Evolutionary conservation across 306 rosid genomes (phyloP).

Genomic region (Vachellia collinsii): DNA sequence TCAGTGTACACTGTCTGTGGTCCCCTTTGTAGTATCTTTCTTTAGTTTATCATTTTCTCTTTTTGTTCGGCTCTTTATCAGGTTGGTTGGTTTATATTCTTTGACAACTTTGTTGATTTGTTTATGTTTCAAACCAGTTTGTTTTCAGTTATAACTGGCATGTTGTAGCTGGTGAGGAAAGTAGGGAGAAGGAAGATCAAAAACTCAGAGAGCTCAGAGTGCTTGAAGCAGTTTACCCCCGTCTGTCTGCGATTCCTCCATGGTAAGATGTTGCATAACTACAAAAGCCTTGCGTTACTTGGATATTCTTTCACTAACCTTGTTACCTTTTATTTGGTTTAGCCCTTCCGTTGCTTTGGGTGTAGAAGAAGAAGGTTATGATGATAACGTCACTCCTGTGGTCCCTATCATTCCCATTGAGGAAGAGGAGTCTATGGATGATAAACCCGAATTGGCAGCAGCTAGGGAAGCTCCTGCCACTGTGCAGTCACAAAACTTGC

Average conservation of each 20-base stretch:
- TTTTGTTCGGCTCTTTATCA: slow-evolving; percentile 10
- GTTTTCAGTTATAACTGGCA: slow-evolving; percentile 52
- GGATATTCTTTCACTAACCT: slow-evolving; percentile 18
- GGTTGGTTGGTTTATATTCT: slow-evolving; percentile 4
- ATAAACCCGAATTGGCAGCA: slow-evolving; percentile 32
- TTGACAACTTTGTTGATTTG: slow-evolving; percentile 14
- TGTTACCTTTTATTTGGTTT: slow-evolving; percentile 25
- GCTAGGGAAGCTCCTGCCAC: slow-evolving; percentile 18
- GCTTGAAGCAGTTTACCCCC: slow-evolving; percentile 82
- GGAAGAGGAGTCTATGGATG: slow-evolving; percentile 50
- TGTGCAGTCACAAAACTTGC: slow-evolving; percentile 35
- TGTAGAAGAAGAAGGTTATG: slow-evolving; percentile 50
- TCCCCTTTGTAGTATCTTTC: neutral
- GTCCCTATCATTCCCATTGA: slow-evolving; percentile 70
- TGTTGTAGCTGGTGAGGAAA: slow-evolving; percentile 73
- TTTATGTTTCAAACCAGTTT: slow-evolving; percentile 49
- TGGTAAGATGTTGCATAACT: slow-evolving; percentile 45
- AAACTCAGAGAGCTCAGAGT: slow-evolving; percentile 58
- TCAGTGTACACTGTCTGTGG: neutral
- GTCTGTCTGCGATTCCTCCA: slow-evolving; percentile 70
- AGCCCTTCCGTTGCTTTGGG: slow-evolving; percentile 64
- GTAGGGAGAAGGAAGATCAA: slow-evolving; percentile 59
- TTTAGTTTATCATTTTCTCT: neutral
- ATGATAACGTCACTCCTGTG: slow-evolving; percentile 58
- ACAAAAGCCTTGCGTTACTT: slow-evolving; percentile 9